Percentiles rank a stretch among this genome's conserved stretches.
phyloP scores from a whole-genome alignment of 139 green algal species.

The Nannochloris sp. region DNA sequence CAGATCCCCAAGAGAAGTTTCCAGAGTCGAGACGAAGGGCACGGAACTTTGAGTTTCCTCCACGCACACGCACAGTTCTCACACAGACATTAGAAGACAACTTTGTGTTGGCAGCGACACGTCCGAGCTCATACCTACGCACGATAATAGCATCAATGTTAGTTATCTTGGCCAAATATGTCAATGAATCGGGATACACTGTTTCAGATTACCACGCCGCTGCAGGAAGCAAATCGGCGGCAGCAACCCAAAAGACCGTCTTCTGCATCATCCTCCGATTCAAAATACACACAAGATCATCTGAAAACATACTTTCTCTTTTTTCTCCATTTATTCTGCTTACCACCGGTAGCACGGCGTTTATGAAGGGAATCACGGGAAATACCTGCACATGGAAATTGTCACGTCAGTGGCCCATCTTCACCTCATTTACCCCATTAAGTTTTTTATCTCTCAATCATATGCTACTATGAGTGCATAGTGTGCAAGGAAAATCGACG shows the following conservation, averaged over 20 bases:
- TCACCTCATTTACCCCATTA: no score
- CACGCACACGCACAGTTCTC: slow-evolving; percentile 78
- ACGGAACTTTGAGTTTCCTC: slow-evolving; percentile 97
- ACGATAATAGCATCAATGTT: background rate
- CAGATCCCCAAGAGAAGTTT: slow-evolving; percentile 92
- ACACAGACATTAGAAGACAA: slow-evolving; percentile 85
- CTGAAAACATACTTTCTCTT: slow-evolving; percentile 88
- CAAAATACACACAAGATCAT: background rate
- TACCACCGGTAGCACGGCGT: slow-evolving; percentile 85
- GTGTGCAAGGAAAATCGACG: no score
- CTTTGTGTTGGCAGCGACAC: slow-evolving; percentile 93
- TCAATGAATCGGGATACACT: no score
- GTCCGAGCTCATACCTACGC: slow-evolving; percentile 92
- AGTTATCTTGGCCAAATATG: background rate
- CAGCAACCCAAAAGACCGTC: background rate
- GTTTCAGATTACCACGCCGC: no score
- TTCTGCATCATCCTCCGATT: background rate
- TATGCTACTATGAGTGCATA: no score
- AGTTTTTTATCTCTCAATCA: no score
- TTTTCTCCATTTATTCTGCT: slow-evolving; percentile 96
- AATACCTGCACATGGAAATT: slow-evolving; percentile 1
- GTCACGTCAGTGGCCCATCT: no score
- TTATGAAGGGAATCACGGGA: slow-evolving; percentile 96
- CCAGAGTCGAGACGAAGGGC: slow-evolving; percentile 91
- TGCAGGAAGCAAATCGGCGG: background rate